phyloP scores from a whole-genome alignment of 139 green algal genomes.

The Zygnema cylindricum region DNA sequence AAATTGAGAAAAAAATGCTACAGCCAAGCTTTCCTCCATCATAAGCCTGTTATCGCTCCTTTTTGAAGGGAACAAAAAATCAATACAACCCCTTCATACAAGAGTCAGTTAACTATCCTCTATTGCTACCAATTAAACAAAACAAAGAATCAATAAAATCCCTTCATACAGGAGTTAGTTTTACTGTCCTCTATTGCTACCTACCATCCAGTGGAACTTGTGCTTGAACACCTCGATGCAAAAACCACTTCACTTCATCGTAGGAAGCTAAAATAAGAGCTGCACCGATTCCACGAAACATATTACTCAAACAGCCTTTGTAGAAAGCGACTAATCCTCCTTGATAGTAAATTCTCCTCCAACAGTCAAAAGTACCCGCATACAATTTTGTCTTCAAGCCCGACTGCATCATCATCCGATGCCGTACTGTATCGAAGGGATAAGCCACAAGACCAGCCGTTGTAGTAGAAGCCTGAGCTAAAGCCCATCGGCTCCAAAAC shows the following conservation, averaged over 20 bases:
- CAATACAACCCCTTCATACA: too few relatives aligned
- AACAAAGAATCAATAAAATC: too few relatives aligned
- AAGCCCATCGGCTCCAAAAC: conserved; percentile 81
- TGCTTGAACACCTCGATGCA: background rate
- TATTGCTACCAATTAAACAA: too few relatives aligned
- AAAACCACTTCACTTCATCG: conserved; percentile 80
- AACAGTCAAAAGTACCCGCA: conserved; percentile 90
- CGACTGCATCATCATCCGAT: conserved; percentile 97
- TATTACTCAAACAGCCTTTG: conserved; percentile 88
- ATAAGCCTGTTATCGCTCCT: too few relatives aligned
- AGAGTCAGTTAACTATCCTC: too few relatives aligned
- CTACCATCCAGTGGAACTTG: too few relatives aligned
- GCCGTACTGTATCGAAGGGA: conserved; percentile 98
- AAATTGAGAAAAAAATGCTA: too few relatives aligned
- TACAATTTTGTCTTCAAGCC: conserved; percentile 68
- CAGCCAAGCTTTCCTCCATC: too few relatives aligned
- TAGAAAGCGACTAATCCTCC: conserved; percentile 96
- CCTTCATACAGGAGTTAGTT: too few relatives aligned
- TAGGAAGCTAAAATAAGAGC: conserved; percentile 83
- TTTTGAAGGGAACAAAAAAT: too few relatives aligned
- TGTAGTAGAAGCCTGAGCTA: conserved; percentile 74
- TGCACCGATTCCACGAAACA: conserved; percentile 79
- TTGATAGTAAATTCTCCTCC: conserved; percentile 86
- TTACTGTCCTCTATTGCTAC: too few relatives aligned
- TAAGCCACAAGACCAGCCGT: conserved; percentile 88